Evolutionary conservation across 2,329 filamentous ascomycete species (phyloP).

Genomic region (Monosporascus sp.): DNA sequence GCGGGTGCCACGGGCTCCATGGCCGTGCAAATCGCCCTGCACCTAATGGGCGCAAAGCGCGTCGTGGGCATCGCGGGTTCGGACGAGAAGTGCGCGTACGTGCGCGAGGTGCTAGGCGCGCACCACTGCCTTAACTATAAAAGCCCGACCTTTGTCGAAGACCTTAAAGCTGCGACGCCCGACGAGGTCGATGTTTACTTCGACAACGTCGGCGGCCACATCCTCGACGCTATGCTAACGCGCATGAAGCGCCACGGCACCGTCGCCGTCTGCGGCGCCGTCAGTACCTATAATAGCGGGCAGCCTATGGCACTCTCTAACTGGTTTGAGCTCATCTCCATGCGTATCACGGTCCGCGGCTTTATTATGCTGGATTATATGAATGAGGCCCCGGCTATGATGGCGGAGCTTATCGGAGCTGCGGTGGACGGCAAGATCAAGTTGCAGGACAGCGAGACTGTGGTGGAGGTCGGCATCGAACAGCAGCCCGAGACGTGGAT

Average conservation of each 20-base stretch:
- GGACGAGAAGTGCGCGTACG: constrained; percentile 46
- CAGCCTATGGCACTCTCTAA: constrained; percentile 30
- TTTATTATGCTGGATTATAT: constrained; percentile 38
- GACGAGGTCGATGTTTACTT: constrained; percentile 47
- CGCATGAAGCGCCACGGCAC: constrained; percentile 35
- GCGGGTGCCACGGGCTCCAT: constrained; percentile 43
- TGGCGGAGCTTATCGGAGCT: constrained; percentile 19
- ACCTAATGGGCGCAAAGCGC: constrained; percentile 38
- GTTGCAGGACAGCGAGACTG: constrained; percentile 17
- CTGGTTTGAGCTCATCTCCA: constrained; percentile 38
- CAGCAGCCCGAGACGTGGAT: constrained; percentile 24
- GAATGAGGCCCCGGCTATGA: constrained; percentile 19
- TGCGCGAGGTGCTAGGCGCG: constrained; percentile 41
- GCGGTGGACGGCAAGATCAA: constrained; percentile 18
- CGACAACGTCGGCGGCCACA: constrained; percentile 44
- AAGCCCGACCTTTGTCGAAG: constrained; percentile 36
- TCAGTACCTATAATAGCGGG: constrained; percentile 35
- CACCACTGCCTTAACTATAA: constrained; percentile 54
- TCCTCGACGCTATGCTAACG: constrained; percentile 40
- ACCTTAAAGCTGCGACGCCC: constrained; percentile 40
- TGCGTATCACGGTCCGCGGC: constrained; percentile 35
- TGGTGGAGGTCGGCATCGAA: constrained; percentile 23
- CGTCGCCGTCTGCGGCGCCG: constrained; percentile 37
- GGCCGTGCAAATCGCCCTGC: constrained; percentile 48
- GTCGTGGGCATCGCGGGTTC: constrained; percentile 49